Base-by-base conservation (phyloP, 208 protist genomes). In the Leishmania aethiopica region DNA sequence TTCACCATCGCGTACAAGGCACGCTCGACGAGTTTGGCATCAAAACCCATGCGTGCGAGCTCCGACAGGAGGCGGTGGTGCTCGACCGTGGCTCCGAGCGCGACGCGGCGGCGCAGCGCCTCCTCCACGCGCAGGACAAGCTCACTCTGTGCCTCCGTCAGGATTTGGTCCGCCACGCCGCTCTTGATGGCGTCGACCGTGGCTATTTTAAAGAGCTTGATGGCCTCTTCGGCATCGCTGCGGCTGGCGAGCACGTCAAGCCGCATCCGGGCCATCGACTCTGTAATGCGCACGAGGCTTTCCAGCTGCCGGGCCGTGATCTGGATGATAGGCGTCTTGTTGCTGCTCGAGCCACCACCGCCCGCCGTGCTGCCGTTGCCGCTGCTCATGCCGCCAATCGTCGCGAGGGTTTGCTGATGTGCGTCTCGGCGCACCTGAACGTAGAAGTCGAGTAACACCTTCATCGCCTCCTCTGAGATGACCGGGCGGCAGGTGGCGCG, bases 291-390 rank as follows among this genome's bases (percentile, higher is more conserved):
- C 62, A 99, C 95, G 25, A 99, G 80, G 64, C 96, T 97, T 83
- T 99, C 97, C 62, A 99, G 86, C 88, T 99, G 97, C 51, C 99
- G 92, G 17, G 99, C 96, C 8, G 99, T 99, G 78, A 99, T 99
- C 75, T 99, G 98, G 80, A 97, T 97, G 77, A 97, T 97, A 28
- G 95, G 93, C 7, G 88, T 84, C 62, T 88, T 85, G n/a, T 42
- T 73, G 72, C 84, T 87, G 72, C 79, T 78, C 13, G 77, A 79
- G 57, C 86, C 78, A 40, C 81, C 80, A 45, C 80, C 79, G 53
- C 66, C 51, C 4, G 51, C 51, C 19, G 51, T 51, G n/a, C 73
- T 62, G 55, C 72, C 69, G 62, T 37, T 72, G 49, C 70, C 73
- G 77, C 81, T 70, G 53, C 62, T 59, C 71, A 78, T 70, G 37